A percentile compares a stretch with the other conserved stretches of the same genome.
Conservation (phyloP, 2,329 filamentous ascomycete genomes). For the Xylariaceae sp. region DNA sequence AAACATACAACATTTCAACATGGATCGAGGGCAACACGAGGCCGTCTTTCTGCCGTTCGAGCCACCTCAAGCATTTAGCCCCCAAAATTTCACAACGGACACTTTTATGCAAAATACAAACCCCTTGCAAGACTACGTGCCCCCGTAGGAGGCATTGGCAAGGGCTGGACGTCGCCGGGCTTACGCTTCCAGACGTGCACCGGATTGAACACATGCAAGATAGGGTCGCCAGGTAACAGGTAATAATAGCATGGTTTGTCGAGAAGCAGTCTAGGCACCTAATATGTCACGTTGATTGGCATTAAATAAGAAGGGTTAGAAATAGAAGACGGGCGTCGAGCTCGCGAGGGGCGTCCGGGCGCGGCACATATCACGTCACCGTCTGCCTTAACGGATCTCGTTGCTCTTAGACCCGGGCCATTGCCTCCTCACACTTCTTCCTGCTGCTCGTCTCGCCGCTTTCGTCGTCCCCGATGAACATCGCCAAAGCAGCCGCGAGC, state of each 20-base stretch:
- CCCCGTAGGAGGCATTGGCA: conserved; percentile 7
- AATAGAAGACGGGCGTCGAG: background rate
- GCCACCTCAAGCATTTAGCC: conserved; percentile 10
- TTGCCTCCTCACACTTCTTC: conserved; percentile 35
- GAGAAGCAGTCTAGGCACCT: background rate
- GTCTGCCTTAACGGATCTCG: background rate
- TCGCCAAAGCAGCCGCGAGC: conserved; percentile 37
- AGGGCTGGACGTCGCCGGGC: background rate
- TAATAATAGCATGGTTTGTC: background rate
- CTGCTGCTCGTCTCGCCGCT: conserved; percentile 37
- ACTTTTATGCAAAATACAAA: conserved; percentile 13
- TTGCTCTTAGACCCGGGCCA: conserved; percentile 2
- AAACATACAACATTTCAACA: conserved; percentile 8
- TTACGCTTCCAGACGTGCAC: background rate
- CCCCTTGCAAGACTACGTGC: conserved; percentile 19
- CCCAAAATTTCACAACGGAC: conserved; percentile 5
- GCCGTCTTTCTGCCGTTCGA: conserved; percentile 16
- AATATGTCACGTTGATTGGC: background rate
- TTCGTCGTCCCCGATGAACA: conserved; percentile 35
- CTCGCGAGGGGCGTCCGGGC: background rate
- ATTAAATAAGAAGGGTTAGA: background rate
- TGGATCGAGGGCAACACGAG: conserved; percentile 11
- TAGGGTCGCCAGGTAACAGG: background rate
- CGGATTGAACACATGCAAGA: background rate
- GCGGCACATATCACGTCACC: background rate